Evolutionary conservation across 1,284 basidiomycete species (phyloP), one percentile per base, ranked within the genome.

Genomic region (Spongispora temasekensis): DNA sequence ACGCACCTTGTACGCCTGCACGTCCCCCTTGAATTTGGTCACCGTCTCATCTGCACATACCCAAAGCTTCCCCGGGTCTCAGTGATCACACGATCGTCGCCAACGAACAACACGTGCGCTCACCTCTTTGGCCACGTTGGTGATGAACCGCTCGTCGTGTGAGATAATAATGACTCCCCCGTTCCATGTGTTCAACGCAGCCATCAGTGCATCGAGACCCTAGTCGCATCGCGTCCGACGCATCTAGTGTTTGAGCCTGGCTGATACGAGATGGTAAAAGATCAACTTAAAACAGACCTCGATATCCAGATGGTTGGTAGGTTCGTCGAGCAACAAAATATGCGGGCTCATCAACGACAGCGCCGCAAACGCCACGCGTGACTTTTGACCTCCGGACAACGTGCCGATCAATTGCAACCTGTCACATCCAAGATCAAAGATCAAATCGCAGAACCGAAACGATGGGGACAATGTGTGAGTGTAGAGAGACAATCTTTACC

Each of bases 231-330:
- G 8, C 0, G 27, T 28, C n/a, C n/a, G n/a, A n/a, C n/a, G n/a
- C n/a, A n/a, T n/a, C n/a, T n/a, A n/a, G n/a, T n/a, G n/a, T n/a
- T n/a, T n/a, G n/a, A n/a, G n/a, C n/a, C n/a, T n/a, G n/a, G n/a
- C n/a, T n/a, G n/a, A n/a, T n/a, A n/a, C n/a, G n/a, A n/a, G n/a
- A n/a, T n/a, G n/a, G n/a, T n/a, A n/a, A 52, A 30, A 23, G 12
- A 6, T 32, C 13, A 28, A 53, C 50, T 32, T 37, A 76, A 53
- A 30, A 52, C 76, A 61, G 66, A 87, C 88, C 81, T 94, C 92
- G 65, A 95, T 95, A 89, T 98, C 95, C 75, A 98, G 80, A 78
- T 98, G 97, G 82, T 98, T 98, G 68, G 96, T 97, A 62, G 97
- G 97, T 88, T 97, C 94, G 76, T 98, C 95, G 57, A 98, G 83